Percentiles rank a stretch among this genome's conserved stretches.
These are phyloP conservation scores for Dactylis glomerata DNA, from an alignment of 176 grass and related monocot species.

Conservation along the genomic window DNA sequence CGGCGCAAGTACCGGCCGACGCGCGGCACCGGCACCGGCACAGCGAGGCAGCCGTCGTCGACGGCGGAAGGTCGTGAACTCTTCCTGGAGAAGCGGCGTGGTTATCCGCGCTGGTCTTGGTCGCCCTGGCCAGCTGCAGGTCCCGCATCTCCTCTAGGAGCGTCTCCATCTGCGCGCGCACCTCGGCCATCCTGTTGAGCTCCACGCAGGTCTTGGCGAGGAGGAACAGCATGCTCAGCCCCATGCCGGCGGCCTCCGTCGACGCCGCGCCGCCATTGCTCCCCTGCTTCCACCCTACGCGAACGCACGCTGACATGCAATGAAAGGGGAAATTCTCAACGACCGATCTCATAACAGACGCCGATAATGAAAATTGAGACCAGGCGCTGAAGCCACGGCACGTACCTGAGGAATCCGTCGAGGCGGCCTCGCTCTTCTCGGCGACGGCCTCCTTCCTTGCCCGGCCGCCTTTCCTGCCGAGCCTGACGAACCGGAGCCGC, in stretches of 20 bases:
- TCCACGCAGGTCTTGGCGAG: constrained; percentile 45
- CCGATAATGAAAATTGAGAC: background rate
- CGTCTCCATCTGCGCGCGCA: constrained; percentile 57
- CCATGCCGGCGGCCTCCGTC: constrained; percentile 30
- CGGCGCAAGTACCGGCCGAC: background rate
- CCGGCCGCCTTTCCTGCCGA: background rate
- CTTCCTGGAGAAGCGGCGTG: background rate
- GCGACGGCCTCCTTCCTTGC: background rate
- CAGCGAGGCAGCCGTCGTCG: background rate
- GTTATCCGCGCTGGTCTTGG: background rate
- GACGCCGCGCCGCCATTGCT: background rate
- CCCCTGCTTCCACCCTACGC: background rate
- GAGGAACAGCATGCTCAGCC: constrained; percentile 40
- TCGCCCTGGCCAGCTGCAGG: constrained; percentile 7
- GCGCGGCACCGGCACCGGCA: constrained; percentile 19
- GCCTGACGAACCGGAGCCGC: constrained; percentile 14
- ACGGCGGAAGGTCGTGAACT: background rate
- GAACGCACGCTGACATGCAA: background rate
- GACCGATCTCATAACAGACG: background rate
- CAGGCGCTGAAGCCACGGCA: background rate
- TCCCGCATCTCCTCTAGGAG: constrained; percentile 44
- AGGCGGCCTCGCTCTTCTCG: constrained; percentile 5
- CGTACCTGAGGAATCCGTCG: background rate
- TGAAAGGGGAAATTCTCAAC: background rate
- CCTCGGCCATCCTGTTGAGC: constrained; percentile 57